Base-by-base conservation (phyloP, 23 red algal species). In the Pyropia yezoensis region DNA sequence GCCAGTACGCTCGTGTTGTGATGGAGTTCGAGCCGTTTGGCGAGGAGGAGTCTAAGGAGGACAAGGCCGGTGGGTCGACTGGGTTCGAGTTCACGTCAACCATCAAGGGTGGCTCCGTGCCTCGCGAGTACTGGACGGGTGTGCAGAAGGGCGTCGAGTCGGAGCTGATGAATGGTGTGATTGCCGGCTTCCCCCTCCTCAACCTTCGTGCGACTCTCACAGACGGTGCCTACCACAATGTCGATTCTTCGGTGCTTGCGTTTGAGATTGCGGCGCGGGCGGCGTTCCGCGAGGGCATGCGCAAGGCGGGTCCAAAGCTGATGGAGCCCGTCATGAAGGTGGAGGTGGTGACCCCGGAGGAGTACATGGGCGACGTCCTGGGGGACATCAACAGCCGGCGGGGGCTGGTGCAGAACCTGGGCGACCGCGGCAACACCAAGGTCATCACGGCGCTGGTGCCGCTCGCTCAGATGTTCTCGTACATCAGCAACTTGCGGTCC, bases 261-360 rank as follows among this genome's bases (percentile, higher is more conserved):
- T 98, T 98, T 54, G 94, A 98, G 66, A 88, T 98, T 75, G 94
- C 94, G 33, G 77, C 73, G 21, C 70, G 94, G 53, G 86, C 87
- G 1, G 94, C 94, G 23, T 91, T 90, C 70, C 74, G 87, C 27
- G 75, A 98, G 65, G 94, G 84, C 18, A 83, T 98, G 22, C 59
- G 70, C 24, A 89, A 90, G 70, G 76, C 71, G 53, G 80, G 73
- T 17, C 83, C 94, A 18, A 70, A 80, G 16, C 78, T 98, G 32
- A 88, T 98, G 85, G 94, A 98, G 74, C 94, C 94, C 16, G 87
- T 98, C 66, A 98, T 98, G 94, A 73, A 73, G 39, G 81, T 98
- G 32, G 94, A 98, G 66, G 85, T 98, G 32, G 80, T 75, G 25
- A 90, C 84, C 19, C 94, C 94, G 13, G 94, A 98, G 62, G 85